These are phyloP conservation scores for Phytopythium boreale DNA, from an alignment of 352 stramenopile species.

Conservation along the genomic window DNA sequence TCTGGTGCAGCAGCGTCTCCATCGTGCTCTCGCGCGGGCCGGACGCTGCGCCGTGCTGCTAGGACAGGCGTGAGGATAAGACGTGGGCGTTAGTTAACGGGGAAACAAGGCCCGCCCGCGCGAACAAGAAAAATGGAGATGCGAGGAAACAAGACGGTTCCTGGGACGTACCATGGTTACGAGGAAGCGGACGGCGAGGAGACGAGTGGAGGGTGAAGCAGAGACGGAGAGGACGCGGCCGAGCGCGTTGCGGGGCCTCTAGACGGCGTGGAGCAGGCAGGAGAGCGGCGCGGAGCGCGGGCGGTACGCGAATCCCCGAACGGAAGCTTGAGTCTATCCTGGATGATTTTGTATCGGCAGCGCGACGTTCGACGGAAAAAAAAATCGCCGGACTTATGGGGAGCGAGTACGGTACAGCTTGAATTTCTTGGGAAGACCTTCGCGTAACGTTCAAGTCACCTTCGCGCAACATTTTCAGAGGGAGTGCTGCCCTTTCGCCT, in stretches of 20 bases:
- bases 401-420: background rate
- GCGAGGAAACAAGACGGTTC: background rate
- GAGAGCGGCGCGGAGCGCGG: background rate
- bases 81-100: background rate
- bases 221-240: background rate
- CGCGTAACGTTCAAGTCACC: background rate
- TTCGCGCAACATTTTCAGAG: background rate
- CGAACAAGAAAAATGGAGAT: background rate
- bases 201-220: background rate
- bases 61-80: background rate
- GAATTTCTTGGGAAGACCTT: background rate
- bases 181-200: background rate
- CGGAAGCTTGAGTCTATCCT: too few species aligned
- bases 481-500: background rate
- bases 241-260: background rate
- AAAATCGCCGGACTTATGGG: background rate
- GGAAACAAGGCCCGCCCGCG: background rate
- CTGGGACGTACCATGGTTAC: background rate
- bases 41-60: conserved; percentile 21
- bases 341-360: background rate
- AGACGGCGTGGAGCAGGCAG: background rate
- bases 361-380: conserved; percentile 4
- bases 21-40: conserved; percentile 53
- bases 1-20: conserved; percentile 79
- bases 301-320: background rate